Evolutionary conservation across 495 filamentous ascomycete species (phyloP).

Genomic region (Podospora comata): DNA sequence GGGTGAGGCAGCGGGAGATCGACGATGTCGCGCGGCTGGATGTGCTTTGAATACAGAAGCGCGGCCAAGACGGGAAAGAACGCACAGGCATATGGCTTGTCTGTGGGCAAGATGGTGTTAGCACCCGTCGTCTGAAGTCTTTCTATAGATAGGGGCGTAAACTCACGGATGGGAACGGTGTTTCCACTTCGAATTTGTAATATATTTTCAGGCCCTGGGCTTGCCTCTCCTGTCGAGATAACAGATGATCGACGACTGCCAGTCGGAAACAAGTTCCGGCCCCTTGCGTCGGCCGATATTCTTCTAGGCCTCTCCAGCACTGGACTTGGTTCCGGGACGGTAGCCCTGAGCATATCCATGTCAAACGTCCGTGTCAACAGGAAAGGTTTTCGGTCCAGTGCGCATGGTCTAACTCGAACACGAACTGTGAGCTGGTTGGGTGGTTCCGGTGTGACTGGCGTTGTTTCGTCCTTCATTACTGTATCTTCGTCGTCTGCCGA

Average conservation of each 20-base stretch:
- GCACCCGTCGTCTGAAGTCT: neutral
- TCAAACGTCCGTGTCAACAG: conserved; percentile 47
- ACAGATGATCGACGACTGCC: conserved; percentile 16
- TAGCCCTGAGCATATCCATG: conserved; percentile 42
- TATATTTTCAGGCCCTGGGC: conserved; percentile 18
- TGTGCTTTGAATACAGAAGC: conserved; percentile 49
- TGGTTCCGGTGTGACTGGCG: neutral
- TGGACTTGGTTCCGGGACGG: conserved; percentile 31
- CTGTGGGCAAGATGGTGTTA: conserved; percentile 27
- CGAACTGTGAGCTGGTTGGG: conserved; percentile 41
- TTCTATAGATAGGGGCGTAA: neutral
- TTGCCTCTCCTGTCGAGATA: conserved; percentile 2
- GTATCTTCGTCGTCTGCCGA: conserved; percentile 16
- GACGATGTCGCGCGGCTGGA: conserved; percentile 49
- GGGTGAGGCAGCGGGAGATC: conserved; percentile 56
- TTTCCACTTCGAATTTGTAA: conserved; percentile 30
- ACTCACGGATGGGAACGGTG: conserved; percentile 50
- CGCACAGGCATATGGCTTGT: conserved; percentile 48
- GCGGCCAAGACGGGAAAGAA: conserved; percentile 51
- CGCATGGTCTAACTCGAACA: conserved; percentile 43
- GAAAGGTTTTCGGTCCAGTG: conserved; percentile 42
- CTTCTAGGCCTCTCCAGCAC: conserved; percentile 7
- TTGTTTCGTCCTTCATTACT: neutral
- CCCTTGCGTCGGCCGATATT: conserved; percentile 11
- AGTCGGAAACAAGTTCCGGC: conserved; percentile 10